A percentile compares a stretch with the other conserved stretches of the same genome.
phyloP scores from a whole-genome alignment of 805 yeast species.

The Myxozyma geophila region DNA sequence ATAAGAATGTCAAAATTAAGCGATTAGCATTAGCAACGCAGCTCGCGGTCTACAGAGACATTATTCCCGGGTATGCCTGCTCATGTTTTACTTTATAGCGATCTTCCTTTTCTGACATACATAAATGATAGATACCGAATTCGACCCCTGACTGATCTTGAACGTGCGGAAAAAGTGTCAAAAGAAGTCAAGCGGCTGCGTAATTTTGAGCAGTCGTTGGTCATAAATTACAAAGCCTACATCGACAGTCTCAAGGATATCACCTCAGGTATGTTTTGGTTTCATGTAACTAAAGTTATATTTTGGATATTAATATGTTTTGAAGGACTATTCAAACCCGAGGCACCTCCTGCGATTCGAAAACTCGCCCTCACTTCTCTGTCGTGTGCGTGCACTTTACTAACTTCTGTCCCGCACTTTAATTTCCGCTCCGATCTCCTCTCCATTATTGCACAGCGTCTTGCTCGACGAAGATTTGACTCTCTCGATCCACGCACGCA shows the following conservation, averaged over 20 bases:
- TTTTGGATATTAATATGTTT: neutral
- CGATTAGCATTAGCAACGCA: conserved; percentile 75
- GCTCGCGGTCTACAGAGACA: conserved; percentile 79
- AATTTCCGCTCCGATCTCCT: conserved; percentile 80
- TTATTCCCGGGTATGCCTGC: conserved; percentile 70
- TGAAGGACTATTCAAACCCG: conserved; percentile 32
- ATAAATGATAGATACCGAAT: conserved; percentile 55
- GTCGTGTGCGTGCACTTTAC: conserved; percentile 78
- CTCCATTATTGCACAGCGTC: conserved; percentile 65
- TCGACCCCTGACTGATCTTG: conserved; percentile 79
- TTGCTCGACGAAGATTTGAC: conserved; percentile 53
- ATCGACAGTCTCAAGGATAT: conserved; percentile 59
- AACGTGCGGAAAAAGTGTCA: conserved; percentile 78
- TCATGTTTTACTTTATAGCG: neutral
- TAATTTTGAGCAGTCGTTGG: conserved; percentile 77
- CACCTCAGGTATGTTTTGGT: conserved; percentile 41
- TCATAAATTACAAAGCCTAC: conserved; percentile 69
- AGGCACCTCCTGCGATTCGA: conserved; percentile 32
- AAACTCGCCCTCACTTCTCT: conserved; percentile 53
- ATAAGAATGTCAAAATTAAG: conserved; percentile 44
- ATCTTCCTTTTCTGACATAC: neutral
- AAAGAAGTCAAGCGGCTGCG: conserved; percentile 80
- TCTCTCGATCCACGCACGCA: neutral
- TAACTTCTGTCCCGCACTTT: conserved; percentile 71
- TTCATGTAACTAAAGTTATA: neutral